Evolutionary conservation across 441 rosid species (phyloP), one percentile per base, ranked within the genome.

Genomic region (Codiaeum variegatum): DNA sequence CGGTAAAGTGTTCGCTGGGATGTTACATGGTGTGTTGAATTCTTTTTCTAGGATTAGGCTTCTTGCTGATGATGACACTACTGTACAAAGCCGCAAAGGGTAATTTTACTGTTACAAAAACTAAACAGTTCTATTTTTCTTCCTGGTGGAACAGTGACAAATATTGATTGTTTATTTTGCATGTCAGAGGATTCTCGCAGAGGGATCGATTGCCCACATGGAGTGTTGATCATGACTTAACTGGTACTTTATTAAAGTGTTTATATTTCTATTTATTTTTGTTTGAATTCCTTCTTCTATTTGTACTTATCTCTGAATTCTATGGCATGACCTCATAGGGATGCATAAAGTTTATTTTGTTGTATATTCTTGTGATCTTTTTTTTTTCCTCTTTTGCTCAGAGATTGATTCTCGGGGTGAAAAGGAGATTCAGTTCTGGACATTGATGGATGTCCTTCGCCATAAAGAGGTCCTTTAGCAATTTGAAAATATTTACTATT

Each of bases 31-130:
- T 24, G 31, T n/a, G 18, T 40, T 75, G 3, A 54, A 38, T 38
- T 4, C 71, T 47, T 34, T 44, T 36, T 68, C 77, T 16, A 68
- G 65, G 47, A 32, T 69, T 49, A 36, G 72, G 32, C 59, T 75
- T 68, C 71, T 79, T 34, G 24, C 49, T 52, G 29, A 78, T 60
- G 16, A 46, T 58, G 77, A 75, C 19, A 13, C 6, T 21, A 21
- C 59, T 60, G 74, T 72, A 24, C 1, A 38, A 24, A 61, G 64
- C 16, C 32, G 21, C 26, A n/a, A 15, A 44, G 31, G 76, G 73
- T 62, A 66, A 69, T 66, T 58, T 67, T 40, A 3, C 31, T 21
- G 31, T 32, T 9, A 15, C 18, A 6, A 1, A 32, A 19, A 28
- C 9, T 16, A 36, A 58, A 54, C 26, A 58, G 21, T 34, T 67